phyloP scores from a whole-genome alignment of 2,329 filamentous ascomycete species.

The Onygenales sp. region DNA sequence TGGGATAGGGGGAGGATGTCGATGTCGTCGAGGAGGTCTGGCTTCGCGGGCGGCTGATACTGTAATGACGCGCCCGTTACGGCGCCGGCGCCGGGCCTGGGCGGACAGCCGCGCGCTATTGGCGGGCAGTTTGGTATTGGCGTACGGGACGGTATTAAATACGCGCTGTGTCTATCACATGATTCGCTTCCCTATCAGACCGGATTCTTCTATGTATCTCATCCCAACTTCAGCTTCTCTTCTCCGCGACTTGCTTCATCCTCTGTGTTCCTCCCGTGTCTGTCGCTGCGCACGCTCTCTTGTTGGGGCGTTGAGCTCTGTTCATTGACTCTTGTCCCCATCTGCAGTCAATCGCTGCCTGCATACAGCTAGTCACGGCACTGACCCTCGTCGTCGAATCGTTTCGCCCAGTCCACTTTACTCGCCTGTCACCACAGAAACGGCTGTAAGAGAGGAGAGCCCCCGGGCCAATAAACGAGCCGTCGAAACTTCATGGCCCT shows the following conservation, averaged over 20 bases:
- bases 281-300: too few relatives aligned
- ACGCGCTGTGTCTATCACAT: too few relatives aligned
- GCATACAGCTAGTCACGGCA: too few relatives aligned
- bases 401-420: neutral
- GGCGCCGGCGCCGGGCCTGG: too few relatives aligned
- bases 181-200: too few relatives aligned
- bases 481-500: neutral
- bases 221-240: neutral
- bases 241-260: neutral
- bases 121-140: too few relatives aligned
- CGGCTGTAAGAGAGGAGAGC: neutral
- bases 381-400: neutral
- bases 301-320: too few relatives aligned
- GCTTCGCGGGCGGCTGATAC: neutral
- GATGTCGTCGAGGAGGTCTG: neutral
- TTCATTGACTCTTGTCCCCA: neutral
- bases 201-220: too few relatives aligned
- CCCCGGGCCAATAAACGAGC: neutral
- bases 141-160: too few relatives aligned
- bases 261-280: neutral
- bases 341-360: too few relatives aligned
- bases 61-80: neutral
- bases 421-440: neutral
- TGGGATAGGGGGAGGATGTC: neutral
- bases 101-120: too few relatives aligned